Evolutionary conservation across 2,329 filamentous ascomycete genomes (phyloP).

Genomic region (Curvularia verruculosa): DNA sequence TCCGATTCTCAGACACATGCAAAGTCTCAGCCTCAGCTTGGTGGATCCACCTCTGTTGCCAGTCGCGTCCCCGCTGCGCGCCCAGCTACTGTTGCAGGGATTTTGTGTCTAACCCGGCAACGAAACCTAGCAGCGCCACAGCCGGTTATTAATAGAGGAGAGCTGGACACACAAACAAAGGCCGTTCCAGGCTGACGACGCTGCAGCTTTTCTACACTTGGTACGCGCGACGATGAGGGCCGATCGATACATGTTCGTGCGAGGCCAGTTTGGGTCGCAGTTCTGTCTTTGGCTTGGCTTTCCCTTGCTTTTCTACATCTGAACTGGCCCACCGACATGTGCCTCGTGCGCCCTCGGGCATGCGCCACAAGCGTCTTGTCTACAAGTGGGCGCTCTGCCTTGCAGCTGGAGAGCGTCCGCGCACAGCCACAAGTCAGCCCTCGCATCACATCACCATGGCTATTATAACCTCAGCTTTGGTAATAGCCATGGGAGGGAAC

Average conservation of each 20-base stretch:
- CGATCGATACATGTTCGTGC: neutral
- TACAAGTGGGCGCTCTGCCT: neutral
- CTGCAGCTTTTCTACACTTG: neutral
- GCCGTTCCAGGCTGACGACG: neutral
- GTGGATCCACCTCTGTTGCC: constrained; percentile 11
- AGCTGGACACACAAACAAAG: neutral
- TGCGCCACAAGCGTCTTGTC: neutral
- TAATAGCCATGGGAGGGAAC: constrained; percentile 11
- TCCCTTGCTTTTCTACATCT: neutral
- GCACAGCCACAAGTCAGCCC: constrained; percentile 14
- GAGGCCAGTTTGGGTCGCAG: neutral
- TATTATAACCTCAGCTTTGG: constrained; percentile 31
- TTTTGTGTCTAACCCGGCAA: constrained; percentile 13
- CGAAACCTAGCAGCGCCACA: constrained; percentile 1
- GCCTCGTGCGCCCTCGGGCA: neutral
- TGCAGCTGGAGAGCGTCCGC: neutral
- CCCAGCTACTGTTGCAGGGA: constrained; percentile 10
- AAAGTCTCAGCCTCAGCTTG: constrained; percentile 27
- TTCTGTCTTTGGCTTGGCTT: neutral
- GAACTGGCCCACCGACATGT: neutral
- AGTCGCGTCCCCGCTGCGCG: constrained; percentile 17
- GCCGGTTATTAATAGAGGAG: constrained; percentile 13
- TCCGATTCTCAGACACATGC: constrained; percentile 4
- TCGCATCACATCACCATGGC: constrained; percentile 27
- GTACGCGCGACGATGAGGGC: neutral